These are phyloP conservation scores for Cutaneotrichosporon dermatis DNA, from an alignment of 1,284 basidiomycete genomes.

Conservation along the genomic window DNA sequence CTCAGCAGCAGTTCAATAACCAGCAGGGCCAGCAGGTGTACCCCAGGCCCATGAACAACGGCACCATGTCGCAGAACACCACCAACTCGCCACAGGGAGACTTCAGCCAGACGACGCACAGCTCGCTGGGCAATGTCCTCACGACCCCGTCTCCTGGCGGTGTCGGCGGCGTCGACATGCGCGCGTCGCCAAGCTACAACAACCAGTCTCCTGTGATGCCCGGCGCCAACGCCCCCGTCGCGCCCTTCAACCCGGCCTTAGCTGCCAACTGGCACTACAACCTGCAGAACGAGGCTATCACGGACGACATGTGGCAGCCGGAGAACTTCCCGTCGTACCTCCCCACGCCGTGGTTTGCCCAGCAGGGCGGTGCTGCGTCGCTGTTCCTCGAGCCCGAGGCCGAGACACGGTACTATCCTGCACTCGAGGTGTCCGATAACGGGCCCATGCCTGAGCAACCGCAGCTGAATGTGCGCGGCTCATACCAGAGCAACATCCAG, in stretches of 20 bases:
- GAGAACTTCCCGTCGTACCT: conserved; percentile 39
- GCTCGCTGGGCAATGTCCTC: background rate
- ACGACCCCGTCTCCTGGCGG: background rate
- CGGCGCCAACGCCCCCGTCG: background rate
- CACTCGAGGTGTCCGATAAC: background rate
- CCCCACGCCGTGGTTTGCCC: conserved; percentile 44
- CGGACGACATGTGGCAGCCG: conserved; percentile 41
- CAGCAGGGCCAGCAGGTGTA: background rate
- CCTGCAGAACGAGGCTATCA: conserved; percentile 17
- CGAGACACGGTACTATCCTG: conserved; percentile 2
- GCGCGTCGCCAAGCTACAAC: background rate
- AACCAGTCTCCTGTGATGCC: conserved; percentile 2
- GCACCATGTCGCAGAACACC: background rate
- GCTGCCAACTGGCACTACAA: conserved; percentile 4
- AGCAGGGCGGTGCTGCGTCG: conserved; percentile 33
- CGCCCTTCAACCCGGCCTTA: conserved; percentile 5
- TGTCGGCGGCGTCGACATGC: background rate
- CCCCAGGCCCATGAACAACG: background rate
- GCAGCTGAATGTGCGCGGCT: background rate
- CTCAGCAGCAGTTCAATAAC: background rate
- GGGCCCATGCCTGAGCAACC: too few relatives aligned
- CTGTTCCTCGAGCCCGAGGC: conserved; percentile 6
- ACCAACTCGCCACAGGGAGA: background rate
- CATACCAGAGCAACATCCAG: conserved; percentile 5
- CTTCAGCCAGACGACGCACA: background rate